Conservation (phyloP, 345 rosid genomes). For the Sisymbrium irio region DNA sequence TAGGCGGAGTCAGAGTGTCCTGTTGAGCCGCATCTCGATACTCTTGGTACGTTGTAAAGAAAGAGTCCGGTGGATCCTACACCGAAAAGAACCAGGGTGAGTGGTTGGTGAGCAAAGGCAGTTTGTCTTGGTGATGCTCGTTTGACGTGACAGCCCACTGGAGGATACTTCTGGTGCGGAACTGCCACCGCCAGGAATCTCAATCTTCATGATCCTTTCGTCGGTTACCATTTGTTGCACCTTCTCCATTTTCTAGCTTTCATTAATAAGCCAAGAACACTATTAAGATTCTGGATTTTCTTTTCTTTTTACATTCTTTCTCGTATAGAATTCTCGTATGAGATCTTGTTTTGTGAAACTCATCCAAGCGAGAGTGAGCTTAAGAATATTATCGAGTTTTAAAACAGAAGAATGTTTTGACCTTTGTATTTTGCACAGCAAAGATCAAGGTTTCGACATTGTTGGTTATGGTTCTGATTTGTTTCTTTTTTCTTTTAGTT, state of each 20-base stretch:
- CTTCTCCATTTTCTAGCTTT: constrained; percentile 15
- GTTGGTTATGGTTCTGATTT: not conserved
- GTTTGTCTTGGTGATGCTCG: constrained; percentile 47
- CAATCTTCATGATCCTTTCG: constrained; percentile 19
- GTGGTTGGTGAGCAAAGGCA: constrained; percentile 79
- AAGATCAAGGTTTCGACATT: not conserved
- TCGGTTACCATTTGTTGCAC: not conserved
- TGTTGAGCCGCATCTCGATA: constrained; percentile 37
- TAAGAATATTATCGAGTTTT: not conserved
- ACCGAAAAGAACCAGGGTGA: constrained; percentile 66
- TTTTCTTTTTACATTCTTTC: too few relatives aligned
- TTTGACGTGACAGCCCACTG: constrained; percentile 46
- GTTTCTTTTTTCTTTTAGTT: not conserved
- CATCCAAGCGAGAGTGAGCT: too few relatives aligned
- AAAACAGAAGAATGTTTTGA: not conserved
- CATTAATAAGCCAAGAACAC: not conserved
- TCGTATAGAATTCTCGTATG: too few relatives aligned
- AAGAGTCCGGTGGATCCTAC: constrained; percentile 53
- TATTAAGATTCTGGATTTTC: too few relatives aligned
- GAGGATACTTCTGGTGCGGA: not conserved
- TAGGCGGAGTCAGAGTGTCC: constrained; percentile 23
- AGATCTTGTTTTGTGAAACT: too few relatives aligned
- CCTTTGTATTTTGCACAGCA: not conserved
- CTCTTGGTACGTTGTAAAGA: constrained; percentile 57
- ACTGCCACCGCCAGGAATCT: constrained; percentile 31